These are phyloP conservation scores for Saitozyma podzolica DNA, from an alignment of 768 basidiomycete species.

Conservation along the genomic window DNA sequence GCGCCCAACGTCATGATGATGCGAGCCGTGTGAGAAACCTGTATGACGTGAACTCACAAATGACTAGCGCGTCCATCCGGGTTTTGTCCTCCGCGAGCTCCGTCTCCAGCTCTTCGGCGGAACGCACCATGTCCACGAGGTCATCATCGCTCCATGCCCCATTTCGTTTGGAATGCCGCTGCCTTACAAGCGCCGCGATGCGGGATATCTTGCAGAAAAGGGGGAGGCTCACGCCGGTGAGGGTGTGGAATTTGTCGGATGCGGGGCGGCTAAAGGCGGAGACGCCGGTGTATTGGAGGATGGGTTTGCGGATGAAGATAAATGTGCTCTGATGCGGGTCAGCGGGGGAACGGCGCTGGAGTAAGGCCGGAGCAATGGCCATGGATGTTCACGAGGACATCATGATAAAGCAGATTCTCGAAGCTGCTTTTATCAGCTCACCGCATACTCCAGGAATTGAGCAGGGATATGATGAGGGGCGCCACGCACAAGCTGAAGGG, in stretches of 20 bases:
- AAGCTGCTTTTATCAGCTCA: slow-evolving; percentile 19
- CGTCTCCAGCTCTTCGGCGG: slow-evolving; percentile 25
- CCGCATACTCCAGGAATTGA: slow-evolving; percentile 23
- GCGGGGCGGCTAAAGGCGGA: slow-evolving; percentile 7
- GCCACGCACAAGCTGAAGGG: slow-evolving; percentile 24
- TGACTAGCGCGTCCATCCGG: too few relatives aligned
- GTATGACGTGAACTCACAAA: too few relatives aligned
- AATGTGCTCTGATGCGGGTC: slow-evolving; percentile 28
- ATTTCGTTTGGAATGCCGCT: too few relatives aligned
- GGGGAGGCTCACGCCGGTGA: too few relatives aligned
- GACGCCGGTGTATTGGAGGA: slow-evolving; percentile 12
- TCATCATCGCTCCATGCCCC: slow-evolving; percentile 34
- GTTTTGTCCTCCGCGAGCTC: slow-evolving; percentile 26
- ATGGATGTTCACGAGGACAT: slow-evolving; percentile 24
- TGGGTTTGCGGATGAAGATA: slow-evolving; percentile 20
- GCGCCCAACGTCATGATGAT: too few relatives aligned
- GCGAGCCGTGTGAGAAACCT: too few relatives aligned
- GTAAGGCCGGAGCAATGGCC: background rate
- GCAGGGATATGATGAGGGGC: background rate
- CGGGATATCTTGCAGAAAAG: slow-evolving; percentile 32
- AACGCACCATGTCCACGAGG: slow-evolving; percentile 24
- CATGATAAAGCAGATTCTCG: slow-evolving; percentile 39
- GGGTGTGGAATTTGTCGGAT: slow-evolving; percentile 21
- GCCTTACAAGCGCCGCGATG: too few relatives aligned
- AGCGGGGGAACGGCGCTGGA: too few relatives aligned